Conservation (phyloP, 164 flowering plant genomes). For the Tetracentron sinense region DNA sequence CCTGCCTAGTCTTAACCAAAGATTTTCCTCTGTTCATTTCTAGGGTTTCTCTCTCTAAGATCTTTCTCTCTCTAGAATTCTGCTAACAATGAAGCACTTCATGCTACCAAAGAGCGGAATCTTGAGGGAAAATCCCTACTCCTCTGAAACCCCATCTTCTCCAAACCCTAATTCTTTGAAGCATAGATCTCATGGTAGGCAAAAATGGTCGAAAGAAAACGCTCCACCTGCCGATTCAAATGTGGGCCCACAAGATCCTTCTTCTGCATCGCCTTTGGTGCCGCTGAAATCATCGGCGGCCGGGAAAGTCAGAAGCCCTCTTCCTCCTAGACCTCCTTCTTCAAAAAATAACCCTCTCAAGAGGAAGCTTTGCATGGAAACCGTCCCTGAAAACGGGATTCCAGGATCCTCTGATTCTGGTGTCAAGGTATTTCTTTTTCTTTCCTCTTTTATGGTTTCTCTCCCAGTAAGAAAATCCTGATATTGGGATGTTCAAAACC, state of each 20-base stretch:
- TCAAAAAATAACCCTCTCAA: conserved; percentile 57
- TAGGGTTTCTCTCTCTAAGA: conserved; percentile 14
- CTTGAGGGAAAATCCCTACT: conserved; percentile 40
- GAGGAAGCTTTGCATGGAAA: conserved; percentile 58
- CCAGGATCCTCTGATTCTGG: conserved; percentile 57
- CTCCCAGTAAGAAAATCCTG: neutral
- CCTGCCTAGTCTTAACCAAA: conserved; percentile 4
- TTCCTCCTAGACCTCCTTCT: conserved; percentile 81
- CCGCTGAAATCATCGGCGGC: conserved; percentile 24
- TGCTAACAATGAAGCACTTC: conserved; percentile 49
- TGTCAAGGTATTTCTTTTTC: conserved; percentile 49
- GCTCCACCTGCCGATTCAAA: too few species aligned
- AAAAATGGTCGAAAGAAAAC: conserved; percentile 35
- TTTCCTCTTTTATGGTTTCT: neutral
- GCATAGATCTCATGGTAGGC: conserved; percentile 39
- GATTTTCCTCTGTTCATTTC: neutral
- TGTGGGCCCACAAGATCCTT: conserved; percentile 18
- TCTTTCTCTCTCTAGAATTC: conserved; percentile 8
- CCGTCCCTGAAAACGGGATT: conserved; percentile 36
- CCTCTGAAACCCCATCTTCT: conserved; percentile 22
- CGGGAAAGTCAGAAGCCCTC: conserved; percentile 53
- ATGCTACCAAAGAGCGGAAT: conserved; percentile 47
- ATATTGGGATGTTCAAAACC: neutral
- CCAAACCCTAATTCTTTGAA: conserved; percentile 34
- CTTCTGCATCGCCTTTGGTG: conserved; percentile 19